These are phyloP conservation scores for Schoenoplectus triqueter DNA, from an alignment of 202 grass and related monocot genomes.

Conservation along the genomic window DNA sequence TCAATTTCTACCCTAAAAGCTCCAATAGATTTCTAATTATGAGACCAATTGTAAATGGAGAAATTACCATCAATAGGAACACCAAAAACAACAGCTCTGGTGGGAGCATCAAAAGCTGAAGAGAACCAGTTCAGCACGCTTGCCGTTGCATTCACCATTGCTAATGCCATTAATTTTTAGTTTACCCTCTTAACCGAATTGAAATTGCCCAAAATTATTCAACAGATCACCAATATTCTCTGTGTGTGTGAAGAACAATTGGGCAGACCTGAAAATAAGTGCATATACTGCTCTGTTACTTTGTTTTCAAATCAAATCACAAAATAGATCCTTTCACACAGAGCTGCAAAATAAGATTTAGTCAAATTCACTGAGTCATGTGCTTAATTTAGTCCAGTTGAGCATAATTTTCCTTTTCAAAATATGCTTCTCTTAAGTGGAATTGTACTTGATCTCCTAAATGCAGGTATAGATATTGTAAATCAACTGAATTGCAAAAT, in stretches of 20 bases:
- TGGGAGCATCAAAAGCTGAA: conserved; percentile 69
- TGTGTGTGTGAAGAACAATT: neutral
- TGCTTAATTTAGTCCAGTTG: neutral
- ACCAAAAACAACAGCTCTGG: conserved; percentile 80
- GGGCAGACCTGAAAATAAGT: conserved; percentile 24
- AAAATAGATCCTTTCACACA: neutral
- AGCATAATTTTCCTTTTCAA: neutral
- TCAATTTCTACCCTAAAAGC: neutral
- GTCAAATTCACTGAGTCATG: neutral
- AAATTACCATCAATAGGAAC: conserved; percentile 80
- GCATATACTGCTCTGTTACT: neutral
- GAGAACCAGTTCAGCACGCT: conserved; percentile 61
- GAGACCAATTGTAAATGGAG: conserved; percentile 25
- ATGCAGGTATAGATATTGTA: neutral
- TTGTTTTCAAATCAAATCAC: neutral
- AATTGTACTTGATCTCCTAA: conserved; percentile 8
- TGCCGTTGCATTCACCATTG: conserved; percentile 64
- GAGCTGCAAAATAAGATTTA: neutral
- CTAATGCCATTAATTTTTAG: conserved; percentile 48
- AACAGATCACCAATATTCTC: neutral
- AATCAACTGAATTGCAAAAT: neutral
- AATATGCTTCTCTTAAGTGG: neutral
- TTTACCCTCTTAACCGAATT: conserved; percentile 17
- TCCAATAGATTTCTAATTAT: neutral
- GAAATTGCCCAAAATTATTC: neutral